Evolutionary conservation across 768 basidiomycete genomes (phyloP).

Genomic region (Ramaria sp.): DNA sequence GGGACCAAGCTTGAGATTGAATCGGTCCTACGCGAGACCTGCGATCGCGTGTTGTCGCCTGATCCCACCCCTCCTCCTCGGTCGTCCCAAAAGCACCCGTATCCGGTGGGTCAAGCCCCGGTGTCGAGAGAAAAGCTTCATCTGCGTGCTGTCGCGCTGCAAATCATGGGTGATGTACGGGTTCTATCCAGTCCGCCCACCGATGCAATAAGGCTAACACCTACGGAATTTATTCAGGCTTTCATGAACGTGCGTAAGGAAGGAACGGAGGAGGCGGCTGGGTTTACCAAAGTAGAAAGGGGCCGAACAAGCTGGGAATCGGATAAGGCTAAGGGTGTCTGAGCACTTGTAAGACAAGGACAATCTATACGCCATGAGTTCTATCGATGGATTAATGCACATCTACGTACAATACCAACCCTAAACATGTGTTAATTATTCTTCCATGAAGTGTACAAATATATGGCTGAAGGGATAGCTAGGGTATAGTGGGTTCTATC

Average conservation of each 20-base stretch:
- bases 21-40: conserved; percentile 79
- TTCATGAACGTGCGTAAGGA: conserved; percentile 63
- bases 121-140: conserved; percentile 41
- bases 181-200: not conserved
- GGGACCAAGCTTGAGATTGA: conserved; percentile 89
- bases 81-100: not conserved
- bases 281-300: conserved; percentile 74
- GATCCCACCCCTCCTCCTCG: not conserved
- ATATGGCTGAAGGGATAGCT: too few species aligned
- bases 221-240: conserved; percentile 21
- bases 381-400: too few species aligned
- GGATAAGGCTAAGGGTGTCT: conserved; percentile 9
- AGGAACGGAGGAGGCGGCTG: conserved; percentile 39
- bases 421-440: too few species aligned
- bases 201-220: not conserved
- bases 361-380: not conserved
- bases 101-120: conserved; percentile 3
- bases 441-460: not conserved
- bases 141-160: conserved; percentile 70
- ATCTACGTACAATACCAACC: too few species aligned
- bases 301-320: conserved; percentile 48
- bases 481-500: too few species aligned
- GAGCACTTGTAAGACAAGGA: not conserved
- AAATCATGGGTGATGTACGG: conserved; percentile 59
- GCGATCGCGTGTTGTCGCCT: conserved; percentile 55